These are phyloP conservation scores for Mikania micrantha DNA, from an alignment of 129 eudicot species.

Conservation along the genomic window DNA sequence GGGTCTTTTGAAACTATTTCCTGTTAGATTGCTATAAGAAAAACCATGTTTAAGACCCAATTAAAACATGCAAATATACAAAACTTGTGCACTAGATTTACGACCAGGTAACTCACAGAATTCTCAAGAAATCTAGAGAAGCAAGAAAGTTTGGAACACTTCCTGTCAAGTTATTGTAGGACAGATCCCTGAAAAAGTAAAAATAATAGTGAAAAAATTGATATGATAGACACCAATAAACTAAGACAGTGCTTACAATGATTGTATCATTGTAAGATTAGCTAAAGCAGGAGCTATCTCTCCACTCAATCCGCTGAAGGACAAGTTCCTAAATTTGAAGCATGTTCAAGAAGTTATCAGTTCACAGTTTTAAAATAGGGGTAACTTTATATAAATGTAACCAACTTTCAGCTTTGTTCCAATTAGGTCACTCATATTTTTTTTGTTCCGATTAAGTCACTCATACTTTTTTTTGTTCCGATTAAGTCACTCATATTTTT, in stretches of 20 bases:
- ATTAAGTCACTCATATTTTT: no score
- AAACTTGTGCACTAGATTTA: no score
- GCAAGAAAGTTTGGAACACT: slow-evolving; percentile 26
- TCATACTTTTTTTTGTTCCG: no score
- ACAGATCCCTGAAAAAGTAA: slow-evolving; percentile 35
- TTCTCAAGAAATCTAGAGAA: slow-evolving; percentile 5
- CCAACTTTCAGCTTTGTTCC: no score
- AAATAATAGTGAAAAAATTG: no score
- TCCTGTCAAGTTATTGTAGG: slow-evolving; percentile 32
- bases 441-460: no score
- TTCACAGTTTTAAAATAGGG: no score
- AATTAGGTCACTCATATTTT: no score
- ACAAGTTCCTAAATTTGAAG: slow-evolving; percentile 25
- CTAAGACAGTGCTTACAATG: slow-evolving; percentile 20
- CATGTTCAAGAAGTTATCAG: background rate
- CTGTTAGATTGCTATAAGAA: slow-evolving; percentile 16
- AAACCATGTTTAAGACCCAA: background rate
- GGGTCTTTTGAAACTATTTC: slow-evolving; percentile 28
- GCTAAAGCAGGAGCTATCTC: slow-evolving; percentile 19
- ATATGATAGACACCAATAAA: background rate
- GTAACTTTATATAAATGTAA: no score
- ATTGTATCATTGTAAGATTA: slow-evolving; percentile 26
- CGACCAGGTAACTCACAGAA: slow-evolving; percentile 43
- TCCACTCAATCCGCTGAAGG: slow-evolving; percentile 27
- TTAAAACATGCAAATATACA: no score